Conservation (phyloP, 129 eudicot genomes). For the Apium graveolens region DNA sequence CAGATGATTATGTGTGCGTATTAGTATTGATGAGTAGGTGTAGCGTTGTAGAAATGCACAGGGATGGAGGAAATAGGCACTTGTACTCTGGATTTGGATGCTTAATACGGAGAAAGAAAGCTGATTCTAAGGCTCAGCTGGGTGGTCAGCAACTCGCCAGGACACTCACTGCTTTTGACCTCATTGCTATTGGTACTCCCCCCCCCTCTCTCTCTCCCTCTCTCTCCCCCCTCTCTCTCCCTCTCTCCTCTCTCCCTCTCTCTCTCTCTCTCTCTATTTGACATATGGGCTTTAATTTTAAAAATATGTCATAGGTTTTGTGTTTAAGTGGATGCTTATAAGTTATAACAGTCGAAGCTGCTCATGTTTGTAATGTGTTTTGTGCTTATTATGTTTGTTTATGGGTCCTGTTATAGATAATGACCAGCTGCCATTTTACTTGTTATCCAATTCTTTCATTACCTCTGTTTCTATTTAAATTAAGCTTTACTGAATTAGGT, state of each 20-base stretch:
- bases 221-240: not conserved
- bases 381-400: not conserved
- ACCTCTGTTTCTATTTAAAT: not conserved
- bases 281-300: not conserved
- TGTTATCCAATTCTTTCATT: not conserved
- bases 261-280: no score
- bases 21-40: not conserved
- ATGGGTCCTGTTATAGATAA: not conserved
- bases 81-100: constrained; percentile 9
- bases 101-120: constrained; percentile 7
- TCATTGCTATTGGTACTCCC: constrained; percentile 7
- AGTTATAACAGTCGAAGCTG: not conserved
- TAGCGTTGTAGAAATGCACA: not conserved
- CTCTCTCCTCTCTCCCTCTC: not conserved
- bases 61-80: not conserved
- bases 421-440: not conserved
- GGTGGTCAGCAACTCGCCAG: constrained; percentile 6
- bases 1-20: not conserved
- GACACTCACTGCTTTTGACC: constrained; percentile 13
- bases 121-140: not conserved
- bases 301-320: not conserved
- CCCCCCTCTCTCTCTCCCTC: not conserved
- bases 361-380: not conserved
- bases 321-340: not conserved
- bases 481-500: constrained; percentile 30